Conservation (phyloP, 768 basidiomycete genomes). For the Galerina marginata region DNA sequence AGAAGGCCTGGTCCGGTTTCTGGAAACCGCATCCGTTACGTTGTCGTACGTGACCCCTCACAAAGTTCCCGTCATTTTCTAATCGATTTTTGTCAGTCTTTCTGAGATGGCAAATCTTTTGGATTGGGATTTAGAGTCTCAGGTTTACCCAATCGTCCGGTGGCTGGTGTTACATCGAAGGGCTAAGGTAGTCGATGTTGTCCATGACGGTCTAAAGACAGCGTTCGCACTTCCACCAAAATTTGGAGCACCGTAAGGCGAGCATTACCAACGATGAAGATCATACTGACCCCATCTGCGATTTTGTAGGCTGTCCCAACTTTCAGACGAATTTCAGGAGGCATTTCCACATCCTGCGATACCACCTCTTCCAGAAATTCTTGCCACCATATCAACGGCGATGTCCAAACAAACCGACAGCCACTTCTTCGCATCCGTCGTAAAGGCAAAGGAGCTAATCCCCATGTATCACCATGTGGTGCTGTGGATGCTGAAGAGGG, state of each 20-base stretch:
- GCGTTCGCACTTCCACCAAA: constrained; percentile 77
- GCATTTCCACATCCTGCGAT: constrained; percentile 64
- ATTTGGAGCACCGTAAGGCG: constrained; percentile 63
- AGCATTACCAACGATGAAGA: neutral
- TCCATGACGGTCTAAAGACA: constrained; percentile 80
- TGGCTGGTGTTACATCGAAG: constrained; percentile 91
- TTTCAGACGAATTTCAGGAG: constrained; percentile 64
- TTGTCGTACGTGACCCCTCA: constrained; percentile 62
- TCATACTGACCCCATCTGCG: neutral
- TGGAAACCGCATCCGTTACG: constrained; percentile 74
- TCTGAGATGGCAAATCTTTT: constrained; percentile 80
- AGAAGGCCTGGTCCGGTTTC: constrained; percentile 74
- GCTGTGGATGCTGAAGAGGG: constrained; percentile 89
- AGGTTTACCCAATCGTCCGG: constrained; percentile 89
- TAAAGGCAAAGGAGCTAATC: constrained; percentile 68
- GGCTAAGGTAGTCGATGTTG: constrained; percentile 87
- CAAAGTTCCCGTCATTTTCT: neutral
- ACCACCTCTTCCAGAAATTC: constrained; percentile 74
- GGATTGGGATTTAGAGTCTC: constrained; percentile 83
- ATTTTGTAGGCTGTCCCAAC: constrained; percentile 37
- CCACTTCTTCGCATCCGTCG: constrained; percentile 84
- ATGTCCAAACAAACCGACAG: constrained; percentile 66
- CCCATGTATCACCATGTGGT: constrained; percentile 82
- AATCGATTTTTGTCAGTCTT: constrained; percentile 47
- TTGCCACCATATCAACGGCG: constrained; percentile 76